Conservation (phyloP, 2,329 filamentous ascomycete genomes). For the Mycosphaerelloides madeirae region DNA sequence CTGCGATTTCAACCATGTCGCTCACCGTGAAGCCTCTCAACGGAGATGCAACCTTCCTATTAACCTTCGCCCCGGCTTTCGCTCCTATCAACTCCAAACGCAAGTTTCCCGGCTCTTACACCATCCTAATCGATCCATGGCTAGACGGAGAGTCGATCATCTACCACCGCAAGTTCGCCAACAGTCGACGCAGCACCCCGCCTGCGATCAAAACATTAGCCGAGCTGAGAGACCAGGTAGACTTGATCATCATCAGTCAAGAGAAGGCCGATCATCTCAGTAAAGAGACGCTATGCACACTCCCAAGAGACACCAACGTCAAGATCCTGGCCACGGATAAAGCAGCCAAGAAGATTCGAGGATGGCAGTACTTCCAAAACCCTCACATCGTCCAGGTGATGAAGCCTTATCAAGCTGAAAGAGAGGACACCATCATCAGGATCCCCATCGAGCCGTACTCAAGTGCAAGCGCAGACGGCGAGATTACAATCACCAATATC, state of each 20-base stretch:
- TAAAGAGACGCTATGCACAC: slow-evolving; percentile 61
- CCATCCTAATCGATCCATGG: slow-evolving; percentile 69
- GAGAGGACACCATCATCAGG: slow-evolving; percentile 38
- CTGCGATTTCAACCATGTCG: slow-evolving; percentile 46
- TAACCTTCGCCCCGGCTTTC: slow-evolving; percentile 57
- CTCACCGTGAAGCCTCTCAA: slow-evolving; percentile 61
- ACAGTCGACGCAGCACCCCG: slow-evolving; percentile 51
- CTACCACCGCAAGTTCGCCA: slow-evolving; percentile 58
- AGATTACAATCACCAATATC: slow-evolving; percentile 67
- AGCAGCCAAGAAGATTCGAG: slow-evolving; percentile 60
- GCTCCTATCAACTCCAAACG: slow-evolving; percentile 37
- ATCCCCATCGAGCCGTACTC: slow-evolving; percentile 53
- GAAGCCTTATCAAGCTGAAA: slow-evolving; percentile 39
- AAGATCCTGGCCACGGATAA: slow-evolving; percentile 62
- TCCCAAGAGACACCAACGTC: slow-evolving; percentile 53
- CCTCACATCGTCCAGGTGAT: slow-evolving; percentile 40
- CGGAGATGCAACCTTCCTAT: slow-evolving; percentile 60
- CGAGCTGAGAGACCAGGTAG: slow-evolving; percentile 49
- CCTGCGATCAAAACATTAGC: slow-evolving; percentile 55
- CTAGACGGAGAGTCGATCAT: slow-evolving; percentile 58
- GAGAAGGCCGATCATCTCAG: slow-evolving; percentile 67
- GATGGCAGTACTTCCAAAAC: slow-evolving; percentile 64
- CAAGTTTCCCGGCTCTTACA: slow-evolving; percentile 51
- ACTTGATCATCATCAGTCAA: slow-evolving; percentile 57
- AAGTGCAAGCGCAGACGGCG: slow-evolving; percentile 53